Percentiles rank a stretch among this genome's conserved stretches.
Evolutionary conservation across 805 yeast species (phyloP).

Genomic region (Candida endomychidarum): DNA sequence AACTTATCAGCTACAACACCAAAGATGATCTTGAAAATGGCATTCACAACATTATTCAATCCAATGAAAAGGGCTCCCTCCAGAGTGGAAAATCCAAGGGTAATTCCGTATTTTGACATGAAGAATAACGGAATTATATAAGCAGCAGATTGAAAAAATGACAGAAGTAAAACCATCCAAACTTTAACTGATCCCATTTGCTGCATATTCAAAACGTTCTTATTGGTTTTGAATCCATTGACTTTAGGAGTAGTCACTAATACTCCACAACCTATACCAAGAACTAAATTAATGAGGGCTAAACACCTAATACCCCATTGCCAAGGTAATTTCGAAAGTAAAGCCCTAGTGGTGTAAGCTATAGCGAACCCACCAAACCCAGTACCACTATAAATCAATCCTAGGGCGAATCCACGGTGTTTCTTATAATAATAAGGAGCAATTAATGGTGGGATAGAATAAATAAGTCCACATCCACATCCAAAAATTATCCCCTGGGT

Average conservation of each 20-base stretch:
- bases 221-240: conserved; percentile 9
- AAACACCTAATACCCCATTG: conserved; percentile 31
- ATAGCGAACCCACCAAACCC: conserved; percentile 36
- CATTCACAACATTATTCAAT: conserved; percentile 34
- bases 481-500: conserved; percentile 36
- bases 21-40: conserved; percentile 18
- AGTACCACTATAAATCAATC: conserved; percentile 34
- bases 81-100: conserved; percentile 26
- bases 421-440: conserved; percentile 30
- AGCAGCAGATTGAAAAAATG: conserved; percentile 34
- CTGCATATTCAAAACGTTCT: conserved; percentile 13
- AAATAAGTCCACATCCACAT: conserved; percentile 30
- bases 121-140: conserved; percentile 32
- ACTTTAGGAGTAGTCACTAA: conserved; percentile 16
- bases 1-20: conserved; percentile 20
- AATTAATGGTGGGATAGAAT: conserved; percentile 33
- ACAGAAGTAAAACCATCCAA: conserved; percentile 20
- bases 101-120: conserved; percentile 33
- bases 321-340: conserved; percentile 31
- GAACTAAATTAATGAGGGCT: conserved; percentile 25
- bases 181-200: conserved; percentile 21
- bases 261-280: conserved; percentile 16
- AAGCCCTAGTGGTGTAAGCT: conserved; percentile 26
- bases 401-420: conserved; percentile 35
- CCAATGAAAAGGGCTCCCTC: conserved; percentile 37